Evolutionary conservation across 768 basidiomycete genomes (phyloP).

Genomic region (Suillus hirtellus): DNA sequence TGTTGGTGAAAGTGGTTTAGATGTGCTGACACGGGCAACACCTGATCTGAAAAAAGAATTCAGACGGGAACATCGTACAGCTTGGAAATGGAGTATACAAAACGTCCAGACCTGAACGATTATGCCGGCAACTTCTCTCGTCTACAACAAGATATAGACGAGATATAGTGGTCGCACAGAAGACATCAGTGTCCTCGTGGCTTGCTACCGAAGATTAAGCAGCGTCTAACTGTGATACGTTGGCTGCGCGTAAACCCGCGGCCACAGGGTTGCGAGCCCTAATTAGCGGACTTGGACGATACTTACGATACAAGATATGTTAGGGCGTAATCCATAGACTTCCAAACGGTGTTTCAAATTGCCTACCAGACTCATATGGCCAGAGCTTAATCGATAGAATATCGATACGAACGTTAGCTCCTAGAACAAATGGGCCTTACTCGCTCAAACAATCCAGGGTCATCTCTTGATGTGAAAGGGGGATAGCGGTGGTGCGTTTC

Average conservation of each 20-base stretch:
- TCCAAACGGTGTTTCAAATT: conserved; percentile 12
- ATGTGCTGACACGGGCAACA: not conserved
- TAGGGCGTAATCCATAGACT: conserved; percentile 1
- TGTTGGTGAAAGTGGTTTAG: too few relatives aligned
- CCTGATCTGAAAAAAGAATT: conserved; percentile 1
- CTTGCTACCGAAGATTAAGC: conserved; percentile 3
- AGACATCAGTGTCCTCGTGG: conserved; percentile 14
- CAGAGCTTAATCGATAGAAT: not conserved
- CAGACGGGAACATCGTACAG: not conserved
- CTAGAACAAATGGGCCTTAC: not conserved
- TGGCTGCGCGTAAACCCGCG: conserved; percentile 27
- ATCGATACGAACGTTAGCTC: conserved; percentile 1
- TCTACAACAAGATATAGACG: conserved; percentile 15
- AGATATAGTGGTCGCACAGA: conserved; percentile 12
- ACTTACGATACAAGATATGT: conserved; percentile 9
- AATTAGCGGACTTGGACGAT: conserved; percentile 10
- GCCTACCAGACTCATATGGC: not conserved
- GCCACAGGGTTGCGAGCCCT: conserved; percentile 15
- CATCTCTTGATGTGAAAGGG: not conserved
- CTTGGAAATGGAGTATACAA: conserved; percentile 2
- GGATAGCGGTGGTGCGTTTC: not conserved
- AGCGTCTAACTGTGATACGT: conserved; percentile 6
- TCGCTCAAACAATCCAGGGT: conserved; percentile 7
- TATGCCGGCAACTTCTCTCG: conserved; percentile 10
- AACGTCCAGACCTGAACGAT: conserved; percentile 14